Evolutionary conservation across 148 eudicot species (phyloP), one percentile per base, ranked within the genome.

Genomic region (Limonium bicolor): DNA sequence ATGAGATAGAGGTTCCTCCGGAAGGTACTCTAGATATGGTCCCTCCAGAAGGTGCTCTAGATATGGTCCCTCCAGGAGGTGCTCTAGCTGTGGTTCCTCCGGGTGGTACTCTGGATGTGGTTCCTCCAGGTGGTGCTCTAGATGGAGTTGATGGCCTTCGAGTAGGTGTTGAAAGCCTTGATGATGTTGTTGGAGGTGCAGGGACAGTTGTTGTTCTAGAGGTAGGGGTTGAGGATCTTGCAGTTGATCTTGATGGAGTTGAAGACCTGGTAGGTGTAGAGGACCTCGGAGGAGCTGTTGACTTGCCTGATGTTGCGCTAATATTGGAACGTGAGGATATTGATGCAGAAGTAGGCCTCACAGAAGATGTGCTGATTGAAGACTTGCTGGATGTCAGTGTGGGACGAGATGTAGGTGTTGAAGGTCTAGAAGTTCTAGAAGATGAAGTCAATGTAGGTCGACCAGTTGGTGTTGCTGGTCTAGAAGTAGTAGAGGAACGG

Each of bases 401-500:
- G 25, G 76, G 31, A 20, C 78, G 80, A 60, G 81, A 70, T 49
- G 80, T 74, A 36, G 99, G 95, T 37, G 99, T 84, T 40, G 85
- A 68, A 7, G 95, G 56, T 63, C 96, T 73, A 50, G 94, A 66
- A 62, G 80, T 68, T 67, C 41, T 86, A 43, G 88, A 64, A 24
- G 67, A 55, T 11, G 73, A 52, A 29, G 72, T 61, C 43, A 72
- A 47, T 41, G 79, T 69, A 27, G 87, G 71, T 6, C 88, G 82
- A 18, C 95, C 85, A 20, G 88, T 85, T 29, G 99, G 99, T 17
- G 95, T 80, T 37, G 73, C 74, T 15, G 95, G 80, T 66, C 93
- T 78, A 51, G 99, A 90, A 27, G n/a, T n/a, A n/a, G n/a, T n/a
- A n/a, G 55, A 55, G 19, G 45, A 24, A 36, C 55, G 50, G 20